Evolutionary conservation across 2,329 filamentous ascomycete species (phyloP), one percentile per base, ranked within the genome.

Genomic region (Ophiostoma fasciatum): DNA sequence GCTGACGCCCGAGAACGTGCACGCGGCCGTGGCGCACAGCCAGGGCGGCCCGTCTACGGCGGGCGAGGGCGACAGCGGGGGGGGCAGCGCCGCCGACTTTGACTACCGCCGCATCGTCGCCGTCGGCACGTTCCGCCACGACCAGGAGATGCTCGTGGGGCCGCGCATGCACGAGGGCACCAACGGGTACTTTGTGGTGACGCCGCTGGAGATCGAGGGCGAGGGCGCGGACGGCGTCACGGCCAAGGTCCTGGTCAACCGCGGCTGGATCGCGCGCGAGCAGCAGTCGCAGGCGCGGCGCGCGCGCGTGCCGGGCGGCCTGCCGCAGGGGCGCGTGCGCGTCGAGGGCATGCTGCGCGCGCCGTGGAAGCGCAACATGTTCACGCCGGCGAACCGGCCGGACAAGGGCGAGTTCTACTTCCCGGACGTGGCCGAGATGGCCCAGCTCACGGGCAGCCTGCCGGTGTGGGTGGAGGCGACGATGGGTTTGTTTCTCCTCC

Each of bases 311-410:
- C 61, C 68, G 0, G 70, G 74, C 18, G 74, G 75, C 1, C 47
- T 96, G 46, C 79, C 81, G 0, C 54, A 51, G 33, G 83, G 75
- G 0, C 73, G 80, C 49, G 77, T 96, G 9, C 71, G 68, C 1
- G 75, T 98, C 3, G 77, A 94, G 59, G 90, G 90, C 0, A 51
- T 98, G 54, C 54, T 98, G 53, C 62, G 90, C 41, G 75, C 90
- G 60, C 88, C 88, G 8, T 93, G 83, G 73, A 90, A 93, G 69
- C 93, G 88, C 68, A 98, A 98, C 56, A 80, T 87, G 71, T 98
- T 98, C 56, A 98, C 90, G 38, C 90, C 90, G 0, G 76, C 81
- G 0, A 98, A 98, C 49, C 66, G 74, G 47, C 88, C 88, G 0
- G 78, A 87, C 47, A 75, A 76, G 51, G 74, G 78, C 40, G 78